Evolutionary conservation across 148 eudicot genomes (phyloP).

Genomic region (Chenopodium formosanum): DNA sequence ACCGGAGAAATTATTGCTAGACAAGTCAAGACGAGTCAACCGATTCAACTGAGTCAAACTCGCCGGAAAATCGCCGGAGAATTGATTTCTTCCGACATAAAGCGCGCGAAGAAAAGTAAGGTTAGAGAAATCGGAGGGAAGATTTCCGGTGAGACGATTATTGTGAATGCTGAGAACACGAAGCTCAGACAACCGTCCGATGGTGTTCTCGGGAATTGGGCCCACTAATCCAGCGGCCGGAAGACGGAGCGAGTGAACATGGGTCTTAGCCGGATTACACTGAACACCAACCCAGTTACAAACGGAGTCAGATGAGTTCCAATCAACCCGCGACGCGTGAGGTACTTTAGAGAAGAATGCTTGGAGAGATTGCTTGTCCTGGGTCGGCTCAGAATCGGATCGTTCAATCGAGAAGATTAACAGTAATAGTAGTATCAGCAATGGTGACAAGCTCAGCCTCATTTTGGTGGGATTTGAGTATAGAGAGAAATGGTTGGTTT

Average conservation of each 20-base stretch:
- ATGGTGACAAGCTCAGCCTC: neutral
- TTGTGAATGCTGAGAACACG: slow-evolving; percentile 49
- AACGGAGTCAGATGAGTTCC: slow-evolving; percentile 56
- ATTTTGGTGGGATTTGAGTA: neutral
- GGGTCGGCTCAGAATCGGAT: slow-evolving; percentile 55
- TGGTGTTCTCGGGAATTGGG: slow-evolving; percentile 43
- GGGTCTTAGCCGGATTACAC: slow-evolving; percentile 49
- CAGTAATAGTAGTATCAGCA: neutral
- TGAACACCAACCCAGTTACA: slow-evolving; percentile 74
- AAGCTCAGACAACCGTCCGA: slow-evolving; percentile 37
- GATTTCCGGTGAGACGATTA: slow-evolving; percentile 39
- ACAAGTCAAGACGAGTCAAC: slow-evolving; percentile 60
- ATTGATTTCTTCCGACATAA: slow-evolving; percentile 55
- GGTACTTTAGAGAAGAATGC: slow-evolving; percentile 52
- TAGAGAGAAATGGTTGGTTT: neutral
- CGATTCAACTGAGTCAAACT: slow-evolving; percentile 45
- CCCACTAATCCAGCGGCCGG: slow-evolving; percentile 75
- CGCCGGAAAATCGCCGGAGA: slow-evolving; percentile 65
- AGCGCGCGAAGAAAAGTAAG: slow-evolving; percentile 53
- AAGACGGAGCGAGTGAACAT: slow-evolving; percentile 50
- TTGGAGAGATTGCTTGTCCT: slow-evolving; percentile 68
- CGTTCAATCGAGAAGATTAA: neutral
- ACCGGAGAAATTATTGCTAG: slow-evolving; percentile 58
- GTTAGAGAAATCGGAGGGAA: slow-evolving; percentile 55
- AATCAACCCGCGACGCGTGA: slow-evolving; percentile 52